A percentile compares a stretch with the other conserved stretches of the same genome.
Evolutionary conservation across 2,329 filamentous ascomycete species (phyloP).

Genomic region (Cladosporium halotolerans): DNA sequence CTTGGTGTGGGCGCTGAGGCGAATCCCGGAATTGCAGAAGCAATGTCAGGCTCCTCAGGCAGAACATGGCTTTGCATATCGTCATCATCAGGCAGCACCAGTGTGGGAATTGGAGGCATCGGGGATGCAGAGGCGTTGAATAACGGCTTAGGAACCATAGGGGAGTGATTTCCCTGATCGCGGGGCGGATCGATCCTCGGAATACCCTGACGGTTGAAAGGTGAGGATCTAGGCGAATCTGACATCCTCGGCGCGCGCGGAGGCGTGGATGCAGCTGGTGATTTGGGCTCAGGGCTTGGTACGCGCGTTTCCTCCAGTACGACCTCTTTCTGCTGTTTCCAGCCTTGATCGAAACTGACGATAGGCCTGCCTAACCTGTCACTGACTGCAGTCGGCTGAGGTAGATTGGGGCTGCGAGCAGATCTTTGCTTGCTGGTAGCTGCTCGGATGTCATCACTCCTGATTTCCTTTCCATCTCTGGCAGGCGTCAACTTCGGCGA

Average conservation of each 20-base stretch:
- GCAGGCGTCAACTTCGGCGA: slow-evolving; percentile 32
- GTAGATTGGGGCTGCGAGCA: slow-evolving; percentile 79
- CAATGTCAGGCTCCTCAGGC: slow-evolving; percentile 24
- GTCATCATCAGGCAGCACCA: slow-evolving; percentile 12
- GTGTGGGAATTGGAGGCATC: slow-evolving; percentile 18
- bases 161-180: neutral
- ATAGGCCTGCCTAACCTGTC: slow-evolving; percentile 86
- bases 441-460: slow-evolving; percentile 78
- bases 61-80: slow-evolving; percentile 1
- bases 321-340: slow-evolving; percentile 63
- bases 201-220: slow-evolving; percentile 12
- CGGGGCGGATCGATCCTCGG: slow-evolving; percentile 21
- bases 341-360: slow-evolving; percentile 89
- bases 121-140: slow-evolving; percentile 10
- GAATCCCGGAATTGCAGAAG: slow-evolving; percentile 3
- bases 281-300: slow-evolving; percentile 22
- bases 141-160: neutral
- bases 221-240: slow-evolving; percentile 4
- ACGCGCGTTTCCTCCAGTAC: slow-evolving; percentile 55
- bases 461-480: slow-evolving; percentile 76
- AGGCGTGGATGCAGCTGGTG: neutral
- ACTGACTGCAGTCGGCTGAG: slow-evolving; percentile 84
- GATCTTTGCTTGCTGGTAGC: slow-evolving; percentile 85
- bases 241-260: neutral
- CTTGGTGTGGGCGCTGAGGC: slow-evolving; percentile 17